Conservation (phyloP, 495 filamentous ascomycete species). For the Penicillium canescens region DNA sequence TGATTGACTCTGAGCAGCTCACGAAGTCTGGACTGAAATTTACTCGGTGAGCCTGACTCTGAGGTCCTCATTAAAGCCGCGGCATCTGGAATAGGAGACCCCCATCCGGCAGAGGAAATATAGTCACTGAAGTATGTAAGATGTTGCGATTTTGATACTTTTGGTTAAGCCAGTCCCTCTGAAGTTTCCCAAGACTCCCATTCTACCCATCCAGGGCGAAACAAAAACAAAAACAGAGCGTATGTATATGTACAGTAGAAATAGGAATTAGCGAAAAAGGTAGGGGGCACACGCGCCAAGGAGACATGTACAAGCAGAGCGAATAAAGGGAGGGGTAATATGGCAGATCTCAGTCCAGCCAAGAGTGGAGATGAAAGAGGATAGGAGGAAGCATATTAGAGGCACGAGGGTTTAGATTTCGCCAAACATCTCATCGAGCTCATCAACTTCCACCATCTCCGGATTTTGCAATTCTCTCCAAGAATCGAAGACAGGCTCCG, state of each 20-base stretch:
- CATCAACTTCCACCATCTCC: conserved; percentile 86
- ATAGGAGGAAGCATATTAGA: not conserved
- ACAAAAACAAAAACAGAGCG: conserved; percentile 10
- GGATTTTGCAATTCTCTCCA: conserved; percentile 73
- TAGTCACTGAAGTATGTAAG: not conserved
- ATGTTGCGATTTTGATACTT: conserved; percentile 7
- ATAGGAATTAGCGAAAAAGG: conserved; percentile 22
- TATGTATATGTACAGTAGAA: conserved; percentile 41
- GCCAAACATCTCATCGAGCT: conserved; percentile 84
- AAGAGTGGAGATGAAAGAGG: conserved; percentile 16
- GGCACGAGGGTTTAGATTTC: conserved; percentile 36
- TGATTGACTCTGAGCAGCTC: no score
- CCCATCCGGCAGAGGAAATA: no score
- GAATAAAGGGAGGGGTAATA: conserved; percentile 16
- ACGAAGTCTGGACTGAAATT: no score
- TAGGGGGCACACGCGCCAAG: conserved; percentile 14
- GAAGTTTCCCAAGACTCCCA: conserved; percentile 15
- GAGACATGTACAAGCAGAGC: conserved; percentile 31
- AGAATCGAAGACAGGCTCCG: conserved; percentile 40
- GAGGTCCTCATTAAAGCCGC: no score
- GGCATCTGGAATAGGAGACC: no score
- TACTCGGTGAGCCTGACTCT: no score
- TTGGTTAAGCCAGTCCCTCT: conserved; percentile 10
- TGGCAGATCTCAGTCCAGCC: conserved; percentile 11
- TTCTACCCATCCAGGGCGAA: conserved; percentile 28